phyloP scores from a whole-genome alignment of 2,329 filamentous ascomycete genomes.

The Colletotrichum gloeosporioides region DNA sequence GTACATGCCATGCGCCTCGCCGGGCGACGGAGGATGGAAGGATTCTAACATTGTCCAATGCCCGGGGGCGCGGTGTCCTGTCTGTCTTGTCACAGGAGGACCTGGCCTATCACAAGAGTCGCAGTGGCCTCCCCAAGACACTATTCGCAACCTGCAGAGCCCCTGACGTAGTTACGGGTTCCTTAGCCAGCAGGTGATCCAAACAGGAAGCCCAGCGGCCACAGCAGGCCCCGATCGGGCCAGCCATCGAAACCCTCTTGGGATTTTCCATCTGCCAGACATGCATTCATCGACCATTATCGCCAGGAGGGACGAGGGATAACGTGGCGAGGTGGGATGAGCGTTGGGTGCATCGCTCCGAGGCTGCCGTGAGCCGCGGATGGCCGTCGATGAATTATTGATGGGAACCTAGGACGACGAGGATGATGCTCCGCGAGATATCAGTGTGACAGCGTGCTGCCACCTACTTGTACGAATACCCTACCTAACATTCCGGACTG shows the following conservation, averaged over 20 bases:
- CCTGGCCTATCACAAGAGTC: background rate
- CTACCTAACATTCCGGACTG: background rate
- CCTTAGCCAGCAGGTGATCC: background rate
- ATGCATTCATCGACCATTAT: background rate
- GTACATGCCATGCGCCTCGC: background rate
- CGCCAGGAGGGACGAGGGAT: background rate
- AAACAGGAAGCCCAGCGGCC: background rate
- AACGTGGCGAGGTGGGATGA: conserved; percentile 6
- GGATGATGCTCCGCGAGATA: background rate
- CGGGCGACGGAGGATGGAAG: background rate
- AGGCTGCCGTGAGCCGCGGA: background rate
- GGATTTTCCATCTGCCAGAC: conserved; percentile 2
- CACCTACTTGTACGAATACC: background rate
- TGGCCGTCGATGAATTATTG: background rate
- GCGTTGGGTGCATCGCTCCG: background rate
- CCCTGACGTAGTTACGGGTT: conserved; percentile 13
- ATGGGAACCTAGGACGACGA: background rate
- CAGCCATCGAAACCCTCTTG: conserved; percentile 5
- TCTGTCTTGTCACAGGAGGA: background rate
- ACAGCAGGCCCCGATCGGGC: background rate
- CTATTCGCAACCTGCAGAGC: background rate
- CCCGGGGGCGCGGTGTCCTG: background rate
- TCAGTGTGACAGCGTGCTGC: background rate
- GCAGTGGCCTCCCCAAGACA: background rate
- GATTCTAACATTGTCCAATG: background rate